Conservation (phyloP, 495 filamentous ascomycete genomes). For the Podospora australis region DNA sequence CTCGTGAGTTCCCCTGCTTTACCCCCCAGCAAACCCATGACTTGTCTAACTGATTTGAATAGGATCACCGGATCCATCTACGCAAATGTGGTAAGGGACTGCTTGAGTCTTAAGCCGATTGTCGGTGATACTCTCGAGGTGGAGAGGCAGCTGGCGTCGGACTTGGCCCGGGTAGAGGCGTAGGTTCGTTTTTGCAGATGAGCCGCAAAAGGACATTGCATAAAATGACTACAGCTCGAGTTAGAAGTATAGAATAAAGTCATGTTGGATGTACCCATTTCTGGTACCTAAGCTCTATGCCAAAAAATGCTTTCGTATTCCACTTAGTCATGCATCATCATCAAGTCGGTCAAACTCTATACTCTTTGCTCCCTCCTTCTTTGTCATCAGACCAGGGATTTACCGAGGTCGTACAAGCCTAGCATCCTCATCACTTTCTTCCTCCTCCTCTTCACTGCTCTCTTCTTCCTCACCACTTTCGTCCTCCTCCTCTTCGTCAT, state of each 20-base stretch:
- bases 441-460: constrained; percentile 42
- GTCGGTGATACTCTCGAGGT: constrained; percentile 3
- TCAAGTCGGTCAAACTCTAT: not conserved
- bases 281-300: too few species aligned
- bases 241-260: too few species aligned
- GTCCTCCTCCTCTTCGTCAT: constrained; percentile 33
- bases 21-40: not conserved
- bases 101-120: not conserved
- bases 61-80: constrained; percentile 9
- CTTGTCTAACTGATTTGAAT: not conserved
- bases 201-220: not conserved
- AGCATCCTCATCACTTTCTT: constrained; percentile 42
- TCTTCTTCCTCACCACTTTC: constrained; percentile 35
- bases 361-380: not conserved
- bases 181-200: not conserved
- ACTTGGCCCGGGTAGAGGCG: not conserved
- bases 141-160: constrained; percentile 5
- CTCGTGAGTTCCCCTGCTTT: not conserved
- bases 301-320: not conserved
- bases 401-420: constrained; percentile 14
- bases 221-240: too few species aligned
- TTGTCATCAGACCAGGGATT: not conserved
- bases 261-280: too few species aligned
- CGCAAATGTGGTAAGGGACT: constrained; percentile 8
- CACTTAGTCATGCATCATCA: too few species aligned